These are phyloP conservation scores for Auricularia heimuer DNA, from an alignment of 768 basidiomycete species.

Conservation along the genomic window DNA sequence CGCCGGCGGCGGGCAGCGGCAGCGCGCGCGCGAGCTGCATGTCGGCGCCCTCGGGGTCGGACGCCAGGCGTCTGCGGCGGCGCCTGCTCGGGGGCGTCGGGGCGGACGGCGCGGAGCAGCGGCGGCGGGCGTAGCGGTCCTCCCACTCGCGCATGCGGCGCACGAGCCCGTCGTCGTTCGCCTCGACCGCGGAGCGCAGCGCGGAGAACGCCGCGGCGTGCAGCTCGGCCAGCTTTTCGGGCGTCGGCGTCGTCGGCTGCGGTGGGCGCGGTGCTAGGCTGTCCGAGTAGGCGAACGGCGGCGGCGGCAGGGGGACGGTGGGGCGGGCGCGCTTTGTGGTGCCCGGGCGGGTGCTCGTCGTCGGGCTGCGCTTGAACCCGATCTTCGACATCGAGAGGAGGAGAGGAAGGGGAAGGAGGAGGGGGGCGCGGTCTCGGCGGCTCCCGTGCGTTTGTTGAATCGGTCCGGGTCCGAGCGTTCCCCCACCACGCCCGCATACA, in stretches of 20 bases:
- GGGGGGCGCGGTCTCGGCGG: background rate
- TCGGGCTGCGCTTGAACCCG: background rate
- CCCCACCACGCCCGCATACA: too few relatives aligned
- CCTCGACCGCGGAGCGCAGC: conserved; percentile 49
- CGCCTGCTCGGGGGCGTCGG: background rate
- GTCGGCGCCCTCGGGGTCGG: background rate
- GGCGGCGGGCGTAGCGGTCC: conserved; percentile 12
- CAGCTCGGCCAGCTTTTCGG: conserved; percentile 30
- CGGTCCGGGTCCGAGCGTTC: background rate
- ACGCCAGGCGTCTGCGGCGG: background rate
- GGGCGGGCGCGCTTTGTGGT: background rate
- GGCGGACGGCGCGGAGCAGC: background rate
- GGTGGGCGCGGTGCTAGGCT: too few relatives aligned
- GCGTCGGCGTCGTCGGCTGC: background rate
- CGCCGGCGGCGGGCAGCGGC: conserved; percentile 10
- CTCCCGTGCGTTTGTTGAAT: background rate
- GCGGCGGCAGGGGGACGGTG: background rate
- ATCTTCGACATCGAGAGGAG: background rate
- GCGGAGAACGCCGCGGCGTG: conserved; percentile 59
- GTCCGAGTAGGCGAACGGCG: too few relatives aligned
- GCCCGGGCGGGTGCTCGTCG: background rate
- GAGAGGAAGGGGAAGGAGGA: background rate
- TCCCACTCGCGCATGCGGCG: conserved; percentile 69
- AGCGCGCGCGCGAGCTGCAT: background rate
- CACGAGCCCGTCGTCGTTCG: conserved; percentile 58